Evolutionary conservation across 306 rosid genomes (phyloP).

Genomic region (Spatholobus suberectus): DNA sequence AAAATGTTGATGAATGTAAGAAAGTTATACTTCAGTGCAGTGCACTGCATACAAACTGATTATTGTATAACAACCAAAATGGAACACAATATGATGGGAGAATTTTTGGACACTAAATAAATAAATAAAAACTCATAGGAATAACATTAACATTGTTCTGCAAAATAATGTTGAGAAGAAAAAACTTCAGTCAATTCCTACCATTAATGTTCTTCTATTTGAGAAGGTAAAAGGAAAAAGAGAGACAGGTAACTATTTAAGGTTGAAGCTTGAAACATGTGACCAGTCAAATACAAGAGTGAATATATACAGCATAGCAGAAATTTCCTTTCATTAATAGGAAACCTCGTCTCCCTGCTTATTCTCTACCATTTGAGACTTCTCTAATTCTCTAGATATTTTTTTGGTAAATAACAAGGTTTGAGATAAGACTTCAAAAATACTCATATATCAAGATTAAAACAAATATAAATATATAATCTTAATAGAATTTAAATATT

Average conservation of each 20-base stretch:
- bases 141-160: neutral
- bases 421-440: neutral
- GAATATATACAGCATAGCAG: neutral
- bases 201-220: neutral
- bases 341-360: neutral
- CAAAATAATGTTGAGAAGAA: neutral
- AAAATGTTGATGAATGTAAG: conserved; percentile 18
- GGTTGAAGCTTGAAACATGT: neutral
- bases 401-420: neutral
- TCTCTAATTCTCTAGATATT: neutral
- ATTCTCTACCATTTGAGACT: neutral
- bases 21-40: neutral
- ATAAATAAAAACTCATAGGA: neutral
- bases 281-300: conserved; percentile 1
- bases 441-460: neutral
- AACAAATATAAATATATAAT: conserved; percentile 9
- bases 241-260: neutral
- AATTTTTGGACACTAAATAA: neutral
- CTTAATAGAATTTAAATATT: neutral
- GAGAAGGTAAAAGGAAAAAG: neutral
- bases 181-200: neutral
- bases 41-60: neutral
- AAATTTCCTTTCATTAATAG: neutral
- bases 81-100: neutral
- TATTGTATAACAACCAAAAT: neutral